Evolutionary conservation across 2,329 filamentous ascomycete species (phyloP).

Genomic region (Penicillium capsulatum): DNA sequence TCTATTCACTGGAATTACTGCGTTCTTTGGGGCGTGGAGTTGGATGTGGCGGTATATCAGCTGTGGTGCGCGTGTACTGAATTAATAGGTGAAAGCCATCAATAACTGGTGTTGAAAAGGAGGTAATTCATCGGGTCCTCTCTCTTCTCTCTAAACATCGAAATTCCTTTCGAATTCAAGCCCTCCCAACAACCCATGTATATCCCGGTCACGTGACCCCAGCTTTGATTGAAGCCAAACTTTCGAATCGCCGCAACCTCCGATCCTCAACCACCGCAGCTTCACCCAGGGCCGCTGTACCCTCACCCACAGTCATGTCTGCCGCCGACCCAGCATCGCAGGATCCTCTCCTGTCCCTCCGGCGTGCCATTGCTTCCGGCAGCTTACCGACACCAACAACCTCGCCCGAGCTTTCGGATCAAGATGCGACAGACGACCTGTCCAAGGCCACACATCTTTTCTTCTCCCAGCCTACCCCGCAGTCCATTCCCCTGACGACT

Average conservation of each 20-base stretch:
- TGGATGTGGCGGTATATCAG: too few species aligned
- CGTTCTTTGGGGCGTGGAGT: slow-evolving; percentile 46
- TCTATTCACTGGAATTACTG: slow-evolving; percentile 55
- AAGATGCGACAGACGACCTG: slow-evolving; percentile 60
- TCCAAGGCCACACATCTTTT: slow-evolving; percentile 73
- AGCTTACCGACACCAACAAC: slow-evolving; percentile 69
- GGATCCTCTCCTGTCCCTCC: slow-evolving; percentile 79
- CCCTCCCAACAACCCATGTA: too few species aligned
- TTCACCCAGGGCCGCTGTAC: slow-evolving; percentile 20
- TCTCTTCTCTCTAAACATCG: too few species aligned
- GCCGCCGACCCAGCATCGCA: slow-evolving; percentile 50
- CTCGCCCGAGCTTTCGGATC: slow-evolving; percentile 58
- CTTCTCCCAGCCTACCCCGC: slow-evolving; percentile 60
- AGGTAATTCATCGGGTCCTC: too few species aligned
- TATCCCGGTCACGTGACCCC: slow-evolving; percentile 14
- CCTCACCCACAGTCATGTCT: slow-evolving; percentile 48
- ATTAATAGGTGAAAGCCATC: too few species aligned
- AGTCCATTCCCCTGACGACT: slow-evolving; percentile 64
- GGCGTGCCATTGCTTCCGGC: slow-evolving; percentile 71
- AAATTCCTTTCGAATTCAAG: too few species aligned
- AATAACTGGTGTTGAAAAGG: too few species aligned
- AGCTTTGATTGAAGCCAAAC: slow-evolving; percentile 15
- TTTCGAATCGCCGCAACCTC: slow-evolving; percentile 10
- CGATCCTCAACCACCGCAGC: slow-evolving; percentile 6
- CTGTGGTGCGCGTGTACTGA: too few species aligned